Conservation (phyloP, 345 rosid genomes). For the Lenwebbia sp. region DNA sequence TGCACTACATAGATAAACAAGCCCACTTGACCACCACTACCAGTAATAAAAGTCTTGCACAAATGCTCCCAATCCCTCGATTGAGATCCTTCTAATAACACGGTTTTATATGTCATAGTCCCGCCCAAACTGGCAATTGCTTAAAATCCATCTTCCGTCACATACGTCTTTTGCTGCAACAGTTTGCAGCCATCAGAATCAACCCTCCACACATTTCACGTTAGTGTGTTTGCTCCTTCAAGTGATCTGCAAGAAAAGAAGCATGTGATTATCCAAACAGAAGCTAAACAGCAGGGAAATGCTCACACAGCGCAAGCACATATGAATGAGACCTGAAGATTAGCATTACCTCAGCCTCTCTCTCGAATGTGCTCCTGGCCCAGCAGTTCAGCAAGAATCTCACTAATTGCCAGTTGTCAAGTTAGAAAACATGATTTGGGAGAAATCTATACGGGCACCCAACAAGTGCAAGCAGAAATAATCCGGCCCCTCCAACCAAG, state of each 20-base stretch:
- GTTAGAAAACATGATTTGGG: neutral
- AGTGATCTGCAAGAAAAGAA: neutral
- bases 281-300: neutral
- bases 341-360: neutral
- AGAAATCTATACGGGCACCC: conserved; percentile 39
- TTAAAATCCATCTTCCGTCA: neutral
- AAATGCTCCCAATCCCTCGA: neutral
- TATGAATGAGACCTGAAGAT: neutral
- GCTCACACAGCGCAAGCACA: neutral
- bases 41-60: neutral
- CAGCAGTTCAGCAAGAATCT: neutral
- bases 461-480: conserved; percentile 49
- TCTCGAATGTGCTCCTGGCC: neutral
- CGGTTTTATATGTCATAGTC: neutral
- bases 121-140: neutral
- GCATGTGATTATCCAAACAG: neutral
- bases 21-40: neutral
- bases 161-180: neutral
- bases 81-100: neutral
- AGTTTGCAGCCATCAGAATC: neutral
- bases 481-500: conserved; percentile 95
- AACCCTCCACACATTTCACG: neutral
- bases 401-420: neutral
- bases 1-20: neutral
- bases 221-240: neutral